Conservation (phyloP, 164 flowering plant species). For the Liriodendron chinense region DNA sequence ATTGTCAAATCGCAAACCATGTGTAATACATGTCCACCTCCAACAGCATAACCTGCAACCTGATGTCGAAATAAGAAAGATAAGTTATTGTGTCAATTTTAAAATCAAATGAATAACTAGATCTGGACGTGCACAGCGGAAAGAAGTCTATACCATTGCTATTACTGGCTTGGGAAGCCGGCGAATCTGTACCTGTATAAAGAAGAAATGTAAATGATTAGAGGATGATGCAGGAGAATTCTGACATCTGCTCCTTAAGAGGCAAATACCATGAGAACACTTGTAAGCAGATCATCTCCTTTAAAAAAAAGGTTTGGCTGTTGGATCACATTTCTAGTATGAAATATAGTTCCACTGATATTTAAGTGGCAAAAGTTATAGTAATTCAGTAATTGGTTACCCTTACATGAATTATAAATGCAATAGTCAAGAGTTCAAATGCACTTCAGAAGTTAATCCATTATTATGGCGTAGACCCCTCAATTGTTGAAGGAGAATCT, state of each 20-base stretch:
- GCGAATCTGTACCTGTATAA: conserved; percentile 76
- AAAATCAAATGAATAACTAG: neutral
- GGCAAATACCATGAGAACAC: neutral
- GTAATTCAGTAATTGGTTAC: no score
- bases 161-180: conserved; percentile 96
- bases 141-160: conserved; percentile 73
- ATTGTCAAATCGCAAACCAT: conserved; percentile 98
- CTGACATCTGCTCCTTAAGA: neutral
- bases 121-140: neutral
- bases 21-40: conserved; percentile 92
- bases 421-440: no score
- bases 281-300: neutral
- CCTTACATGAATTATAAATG: no score
- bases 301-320: neutral
- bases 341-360: neutral
- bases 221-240: neutral
- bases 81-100: neutral
- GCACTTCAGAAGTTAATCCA: no score
- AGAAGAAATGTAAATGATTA: neutral
- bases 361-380: no score
- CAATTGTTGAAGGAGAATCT: no score
- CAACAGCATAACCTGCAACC: conserved; percentile 99
- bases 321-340: neutral
- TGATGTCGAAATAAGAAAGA: conserved; percentile 17
- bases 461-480: no score